Base-by-base conservation (phyloP, 202 grass and related monocot genomes). In the Schoenoplectus tabernaemontani region DNA sequence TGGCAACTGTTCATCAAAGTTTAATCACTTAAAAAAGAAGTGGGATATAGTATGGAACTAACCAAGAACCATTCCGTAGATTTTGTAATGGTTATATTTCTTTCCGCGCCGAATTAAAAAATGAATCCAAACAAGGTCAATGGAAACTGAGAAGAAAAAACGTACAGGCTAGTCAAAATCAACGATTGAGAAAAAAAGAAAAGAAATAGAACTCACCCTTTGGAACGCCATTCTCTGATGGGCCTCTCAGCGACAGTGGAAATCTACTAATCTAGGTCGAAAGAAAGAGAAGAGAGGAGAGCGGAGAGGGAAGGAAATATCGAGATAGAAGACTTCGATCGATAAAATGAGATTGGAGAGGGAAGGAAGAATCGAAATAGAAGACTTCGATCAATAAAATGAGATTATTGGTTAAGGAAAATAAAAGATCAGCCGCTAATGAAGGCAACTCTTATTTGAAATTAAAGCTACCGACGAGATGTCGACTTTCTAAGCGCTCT, bases 341-440 rank as follows among this genome's bases (percentile, higher is more conserved):
- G 44, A 26, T 46, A 5, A 5, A 63, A 68, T 22, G 38, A 68
- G 38, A 23, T 33, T 62, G 36, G 36, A 37, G 36, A 37, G 36
- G n/a, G 17, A 0, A 39, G 17, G 0, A 43, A 70, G 20, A 71
- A 26, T 30, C 24, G 67, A 71, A 48, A 38, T n/a, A 43, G 38
- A 68, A 42, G 64, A 68, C n/a, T 68, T 68, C 3, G 1, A 68
- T 68, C 19, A 68, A 26, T 46, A 5, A 5, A 63, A 68, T 22
- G 38, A 68, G 38, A 23, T 33, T 62, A 68, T 41, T 51, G 68
- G 68, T 73, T 73, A 68, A 68, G 19, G 64, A 23, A 68, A 68
- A 44, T 9, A 42, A 68, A 43, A 24, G 59, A 63, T 36, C 9
- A 33, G 11, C 23, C 10, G 59, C 59, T 32, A 63, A 36, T 38